phyloP scores from a whole-genome alignment of 805 yeast genomes.

The Spathaspora girioi region DNA sequence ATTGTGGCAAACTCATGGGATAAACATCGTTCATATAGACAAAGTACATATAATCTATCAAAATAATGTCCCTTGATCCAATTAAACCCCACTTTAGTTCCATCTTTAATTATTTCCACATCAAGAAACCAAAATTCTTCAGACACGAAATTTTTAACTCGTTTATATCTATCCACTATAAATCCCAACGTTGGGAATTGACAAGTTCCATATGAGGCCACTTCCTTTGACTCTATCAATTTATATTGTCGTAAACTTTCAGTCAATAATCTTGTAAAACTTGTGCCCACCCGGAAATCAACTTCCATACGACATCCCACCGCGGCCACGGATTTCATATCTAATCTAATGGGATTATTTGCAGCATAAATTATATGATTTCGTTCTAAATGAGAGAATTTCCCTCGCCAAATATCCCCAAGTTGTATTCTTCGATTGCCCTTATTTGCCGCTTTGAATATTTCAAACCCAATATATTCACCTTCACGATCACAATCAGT shows the following conservation, averaged over 20 bases:
- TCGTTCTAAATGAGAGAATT: conserved; percentile 82
- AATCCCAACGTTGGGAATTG: conserved; percentile 97
- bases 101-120: conserved; percentile 45
- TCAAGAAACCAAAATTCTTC: conserved; percentile 81
- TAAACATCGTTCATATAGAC: conserved; percentile 68
- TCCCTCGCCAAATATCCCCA: conserved; percentile 61
- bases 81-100: conserved; percentile 40
- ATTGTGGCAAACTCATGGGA: conserved; percentile 46
- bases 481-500: conserved; percentile 99
- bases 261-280: conserved; percentile 81
- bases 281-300: conserved; percentile 84
- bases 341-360: conserved; percentile 56
- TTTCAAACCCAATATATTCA: conserved; percentile 85
- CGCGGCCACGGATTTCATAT: conserved; percentile 72
- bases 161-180: conserved; percentile 84
- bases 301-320: conserved; percentile 83
- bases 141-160: conserved; percentile 66
- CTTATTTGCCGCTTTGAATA: conserved; percentile 63
- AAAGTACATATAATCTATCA: conserved; percentile 62
- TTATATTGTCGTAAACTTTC: conserved; percentile 38
- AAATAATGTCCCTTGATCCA: conserved; percentile 76
- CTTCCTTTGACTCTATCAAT: conserved; percentile 22
- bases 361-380: conserved; percentile 77
- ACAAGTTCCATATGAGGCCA: conserved; percentile 83
- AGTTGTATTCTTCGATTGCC: conserved; percentile 44